Percentiles rank a stretch among this genome's conserved stretches.
phyloP scores from a whole-genome alignment of 202 grass and related monocot genomes.

The Brachypodium distachyon region DNA sequence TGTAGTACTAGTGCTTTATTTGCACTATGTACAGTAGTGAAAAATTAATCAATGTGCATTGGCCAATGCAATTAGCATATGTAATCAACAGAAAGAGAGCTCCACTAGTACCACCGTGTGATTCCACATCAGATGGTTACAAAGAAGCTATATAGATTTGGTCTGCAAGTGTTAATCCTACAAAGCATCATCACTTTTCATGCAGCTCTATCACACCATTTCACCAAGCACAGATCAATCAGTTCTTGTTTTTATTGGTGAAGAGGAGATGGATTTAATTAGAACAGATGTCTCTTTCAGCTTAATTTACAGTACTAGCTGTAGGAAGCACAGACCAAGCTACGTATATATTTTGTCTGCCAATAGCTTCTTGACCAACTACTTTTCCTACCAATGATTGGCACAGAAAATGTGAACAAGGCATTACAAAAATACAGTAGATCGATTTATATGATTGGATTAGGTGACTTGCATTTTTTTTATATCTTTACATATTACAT shows the following conservation, averaged over 20 bases:
- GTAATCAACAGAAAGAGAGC: slow-evolving; percentile 2
- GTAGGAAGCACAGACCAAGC: too few relatives aligned
- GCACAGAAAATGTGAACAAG: slow-evolving; percentile 5
- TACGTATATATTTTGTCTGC: slow-evolving; percentile 14
- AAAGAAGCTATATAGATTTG: slow-evolving; percentile 15
- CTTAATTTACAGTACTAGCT: too few relatives aligned
- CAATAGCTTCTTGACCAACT: slow-evolving; percentile 8
- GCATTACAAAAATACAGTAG: not conserved
- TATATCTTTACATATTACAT: too few relatives aligned
- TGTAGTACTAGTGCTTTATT: not conserved
- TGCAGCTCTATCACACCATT: slow-evolving; percentile 14
- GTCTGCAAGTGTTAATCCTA: slow-evolving; percentile 15
- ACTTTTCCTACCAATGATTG: slow-evolving; percentile 44
- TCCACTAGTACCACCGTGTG: slow-evolving; percentile 12
- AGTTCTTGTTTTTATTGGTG: not conserved
- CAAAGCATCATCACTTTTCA: not conserved
- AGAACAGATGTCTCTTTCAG: slow-evolving; percentile 37
- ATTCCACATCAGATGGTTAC: slow-evolving; percentile 30
- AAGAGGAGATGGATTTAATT: slow-evolving; percentile 13
- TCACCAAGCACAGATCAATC: not conserved
- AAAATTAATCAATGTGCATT: not conserved
- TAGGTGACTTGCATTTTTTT: slow-evolving; percentile 16
- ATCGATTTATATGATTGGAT: slow-evolving; percentile 23
- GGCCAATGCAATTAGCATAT: not conserved
- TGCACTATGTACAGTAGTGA: not conserved